Evolutionary conservation across 257 asterid species (phyloP), one percentile per base, ranked within the genome.

Genomic region (Solanum pinnatisectum): DNA sequence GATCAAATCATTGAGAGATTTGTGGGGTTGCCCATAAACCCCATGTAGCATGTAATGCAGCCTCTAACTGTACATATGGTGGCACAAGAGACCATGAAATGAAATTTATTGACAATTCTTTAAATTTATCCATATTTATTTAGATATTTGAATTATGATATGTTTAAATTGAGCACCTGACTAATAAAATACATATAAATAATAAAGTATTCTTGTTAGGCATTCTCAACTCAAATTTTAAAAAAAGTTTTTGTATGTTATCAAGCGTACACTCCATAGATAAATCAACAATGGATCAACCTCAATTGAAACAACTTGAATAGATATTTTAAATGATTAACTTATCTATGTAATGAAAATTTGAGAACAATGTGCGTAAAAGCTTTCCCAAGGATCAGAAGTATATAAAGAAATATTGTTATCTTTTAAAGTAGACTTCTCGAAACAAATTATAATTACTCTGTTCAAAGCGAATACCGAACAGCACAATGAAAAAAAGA

Each of bases 1-100:
- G 67, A 79, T 22, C 27, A 79, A 44, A 79, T 79, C 67, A 79
- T 25, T 15, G 65, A 79, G 84, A 15, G 18, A 79, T 79, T 79
- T 79, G 85, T 44, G 63, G 67, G 85, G 67, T 27, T 32, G 40
- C 18, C 67, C 84, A 63, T 32, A 44, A 27, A 79, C 27, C 85
- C 85, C 37, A 78, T 42, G 63, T 79, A 44, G 32, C 67, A 44
- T 79, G 67, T 44, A 25, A 12, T 79, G 10, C 27, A 44, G 15
- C 84, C 23, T 13, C 5, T 77, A 22, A 23, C 15, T 74, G 59
- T 39, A 39, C 36, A 77, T 77, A 40, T 77, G 84, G 36, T 6
- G 46, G 36, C n/a, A 77, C 44, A 39, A 39, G 11, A 39, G 3
- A 39, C 22, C 33, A 39, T 33, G 78, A 71, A 68, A 71, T 71